Evolutionary conservation across 202 grass and related monocot genomes (phyloP).

Genomic region (Bolboschoenoplectus hybrid): DNA sequence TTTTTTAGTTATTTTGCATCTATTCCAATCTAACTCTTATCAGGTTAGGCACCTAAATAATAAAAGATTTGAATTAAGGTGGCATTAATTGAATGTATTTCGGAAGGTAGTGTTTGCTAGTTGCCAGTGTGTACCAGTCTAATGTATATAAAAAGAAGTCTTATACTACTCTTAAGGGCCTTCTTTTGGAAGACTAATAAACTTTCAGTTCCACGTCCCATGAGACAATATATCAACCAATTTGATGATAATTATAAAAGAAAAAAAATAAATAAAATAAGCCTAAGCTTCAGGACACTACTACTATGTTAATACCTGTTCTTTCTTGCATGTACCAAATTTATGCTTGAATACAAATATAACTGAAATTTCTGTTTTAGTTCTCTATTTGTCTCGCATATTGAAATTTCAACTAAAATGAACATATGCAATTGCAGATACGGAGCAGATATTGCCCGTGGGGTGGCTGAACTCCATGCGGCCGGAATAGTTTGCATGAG

Average conservation of each 20-base stretch:
- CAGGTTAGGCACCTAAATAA: neutral
- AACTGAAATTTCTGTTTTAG: neutral
- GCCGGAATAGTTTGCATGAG: constrained; percentile 99
- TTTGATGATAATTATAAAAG: neutral
- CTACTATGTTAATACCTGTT: neutral
- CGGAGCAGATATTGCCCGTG: constrained; percentile 97
- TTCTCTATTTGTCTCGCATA: neutral
- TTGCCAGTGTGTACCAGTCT: neutral
- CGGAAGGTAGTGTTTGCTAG: neutral
- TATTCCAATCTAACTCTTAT: neutral
- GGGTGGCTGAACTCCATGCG: constrained; percentile 91
- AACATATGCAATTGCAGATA: constrained; percentile 60
- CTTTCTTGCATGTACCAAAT: neutral
- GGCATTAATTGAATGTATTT: neutral
- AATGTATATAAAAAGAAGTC: neutral
- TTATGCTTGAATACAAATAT: neutral
- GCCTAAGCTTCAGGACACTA: neutral
- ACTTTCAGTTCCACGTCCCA: neutral
- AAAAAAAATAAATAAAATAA: neutral
- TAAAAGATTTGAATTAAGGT: neutral
- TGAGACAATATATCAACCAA: neutral
- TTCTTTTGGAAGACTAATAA: constrained; percentile 4
- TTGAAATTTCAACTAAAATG: constrained; percentile 14
- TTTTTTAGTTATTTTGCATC: constrained; percentile 11
- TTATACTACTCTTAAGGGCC: neutral